Evolutionary conservation across 2,329 filamentous ascomycete genomes (phyloP), one percentile per base, ranked within the genome.

Genomic region (Myriosclerotinia curreyana): DNA sequence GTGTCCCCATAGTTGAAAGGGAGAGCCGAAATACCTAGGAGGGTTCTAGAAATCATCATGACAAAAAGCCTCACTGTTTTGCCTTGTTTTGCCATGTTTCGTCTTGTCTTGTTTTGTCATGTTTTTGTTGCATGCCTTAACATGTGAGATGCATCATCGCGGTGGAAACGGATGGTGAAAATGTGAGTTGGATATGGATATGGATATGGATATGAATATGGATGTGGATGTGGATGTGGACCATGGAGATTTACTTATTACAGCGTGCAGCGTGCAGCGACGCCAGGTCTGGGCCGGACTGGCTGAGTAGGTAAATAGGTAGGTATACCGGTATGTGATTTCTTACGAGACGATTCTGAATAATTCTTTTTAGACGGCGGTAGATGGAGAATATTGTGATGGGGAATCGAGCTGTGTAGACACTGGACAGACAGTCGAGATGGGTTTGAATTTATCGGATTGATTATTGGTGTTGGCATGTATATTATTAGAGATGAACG

Each of bases 21-120:
- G 38, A 55, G 53, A 31, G 22, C 53, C 25, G 53, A 56, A 31
- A 44, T 44, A 56, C n/a, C n/a, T n/a, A n/a, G 38, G 53, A 56
- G 53, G 25, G 15, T n/a, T 42, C 9, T n/a, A n/a, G 17, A n/a
- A 56, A 44, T 56, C 38, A 20, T 5, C 6, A 56, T 56, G 53
- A 6, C 5, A 44, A n/a, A 31, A 44, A 44, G 53, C 38, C 53
- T 44, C 15, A 15, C 25, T 14, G 2, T n/a, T 44, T 44, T 25
- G 7, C 9, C n/a, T n/a, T n/a, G n/a, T n/a, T n/a, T n/a, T n/a
- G n/a, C n/a, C n/a, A n/a, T n/a, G n/a, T n/a, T n/a, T n/a, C n/a
- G n/a, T n/a, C n/a, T n/a, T n/a, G n/a, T n/a, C n/a, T n/a, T n/a
- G n/a, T 22, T n/a, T 28, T 40, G 15, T 17, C 20, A 46, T n/a